phyloP scores from a whole-genome alignment of 345 rosid genomes.

The Isatis tinctoria region DNA sequence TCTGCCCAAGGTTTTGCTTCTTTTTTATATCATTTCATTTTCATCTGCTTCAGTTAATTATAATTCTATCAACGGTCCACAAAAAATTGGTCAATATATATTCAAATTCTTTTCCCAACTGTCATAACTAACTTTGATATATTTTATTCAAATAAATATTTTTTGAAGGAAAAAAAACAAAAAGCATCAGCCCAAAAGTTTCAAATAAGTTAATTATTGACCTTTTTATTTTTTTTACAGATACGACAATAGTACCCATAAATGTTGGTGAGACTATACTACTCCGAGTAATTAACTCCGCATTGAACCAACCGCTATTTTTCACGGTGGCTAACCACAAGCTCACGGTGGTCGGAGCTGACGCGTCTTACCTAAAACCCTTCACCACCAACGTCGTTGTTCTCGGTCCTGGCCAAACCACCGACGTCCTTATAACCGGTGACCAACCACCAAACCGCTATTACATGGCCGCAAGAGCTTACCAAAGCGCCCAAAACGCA shows the following conservation, averaged over 20 bases:
- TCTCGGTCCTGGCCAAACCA: conserved; percentile 96
- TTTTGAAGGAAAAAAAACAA: background rate
- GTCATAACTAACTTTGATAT: conserved; percentile 19
- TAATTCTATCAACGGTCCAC: background rate
- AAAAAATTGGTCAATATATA: background rate
- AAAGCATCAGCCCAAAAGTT: background rate
- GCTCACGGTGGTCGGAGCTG: conserved; percentile 86
- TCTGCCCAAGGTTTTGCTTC: conserved; percentile 57
- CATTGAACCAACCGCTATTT: conserved; percentile 74
- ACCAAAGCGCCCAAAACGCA: conserved; percentile 73
- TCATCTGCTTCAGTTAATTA: background rate
- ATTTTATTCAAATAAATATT: background rate
- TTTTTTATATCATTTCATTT: background rate
- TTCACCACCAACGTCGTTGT: conserved; percentile 72
- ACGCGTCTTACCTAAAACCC: conserved; percentile 76
- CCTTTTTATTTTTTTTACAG: conserved; percentile 35
- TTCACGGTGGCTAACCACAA: conserved; percentile 81
- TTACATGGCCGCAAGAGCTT: conserved; percentile 84
- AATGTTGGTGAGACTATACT: conserved; percentile 79
- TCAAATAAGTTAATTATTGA: background rate
- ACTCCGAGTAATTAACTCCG: conserved; percentile 83
- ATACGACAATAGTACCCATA: conserved; percentile 70
- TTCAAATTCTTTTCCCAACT: conserved; percentile 8
- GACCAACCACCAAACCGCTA: conserved; percentile 67
- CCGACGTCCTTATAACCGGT: conserved; percentile 78